phyloP scores from a whole-genome alignment of 73 alveolate species.

The Paramecium octaurelia region DNA sequence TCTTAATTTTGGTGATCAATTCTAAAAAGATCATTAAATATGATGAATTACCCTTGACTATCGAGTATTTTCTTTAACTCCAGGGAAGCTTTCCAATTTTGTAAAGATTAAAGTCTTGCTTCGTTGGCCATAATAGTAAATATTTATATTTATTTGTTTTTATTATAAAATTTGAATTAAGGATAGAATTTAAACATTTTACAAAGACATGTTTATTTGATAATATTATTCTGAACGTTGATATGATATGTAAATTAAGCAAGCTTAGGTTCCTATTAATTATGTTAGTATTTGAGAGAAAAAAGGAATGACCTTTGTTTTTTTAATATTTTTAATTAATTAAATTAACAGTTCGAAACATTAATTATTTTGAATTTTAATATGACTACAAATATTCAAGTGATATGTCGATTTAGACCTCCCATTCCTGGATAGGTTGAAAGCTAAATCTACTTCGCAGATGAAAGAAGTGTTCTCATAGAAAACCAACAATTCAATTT shows the following conservation, averaged over 20 bases:
- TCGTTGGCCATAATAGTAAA: neutral
- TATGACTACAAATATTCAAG: constrained; percentile 62
- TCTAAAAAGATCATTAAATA: neutral
- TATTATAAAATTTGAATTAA: neutral
- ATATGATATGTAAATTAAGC: neutral
- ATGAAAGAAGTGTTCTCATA: constrained; percentile 42
- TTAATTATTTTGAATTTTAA: constrained; percentile 11
- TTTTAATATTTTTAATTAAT: neutral
- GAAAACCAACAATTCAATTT: constrained; percentile 73
- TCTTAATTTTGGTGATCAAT: constrained; percentile 14
- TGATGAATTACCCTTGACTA: neutral
- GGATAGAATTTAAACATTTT: neutral
- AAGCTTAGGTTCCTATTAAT: neutral
- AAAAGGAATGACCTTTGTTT: neutral
- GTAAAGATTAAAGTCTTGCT: neutral
- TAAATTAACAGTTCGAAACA: neutral
- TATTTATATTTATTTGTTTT: too few species aligned
- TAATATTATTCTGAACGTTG: neutral
- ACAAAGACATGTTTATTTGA: neutral
- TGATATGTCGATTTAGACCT: constrained; percentile 90
- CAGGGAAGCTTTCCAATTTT: neutral
- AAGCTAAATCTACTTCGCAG: constrained; percentile 57
- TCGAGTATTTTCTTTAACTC: neutral
- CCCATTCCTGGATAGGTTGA: constrained; percentile 71
- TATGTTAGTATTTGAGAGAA: neutral